Conservation (phyloP, 331 rosid genomes). For the Quercus lobata region DNA sequence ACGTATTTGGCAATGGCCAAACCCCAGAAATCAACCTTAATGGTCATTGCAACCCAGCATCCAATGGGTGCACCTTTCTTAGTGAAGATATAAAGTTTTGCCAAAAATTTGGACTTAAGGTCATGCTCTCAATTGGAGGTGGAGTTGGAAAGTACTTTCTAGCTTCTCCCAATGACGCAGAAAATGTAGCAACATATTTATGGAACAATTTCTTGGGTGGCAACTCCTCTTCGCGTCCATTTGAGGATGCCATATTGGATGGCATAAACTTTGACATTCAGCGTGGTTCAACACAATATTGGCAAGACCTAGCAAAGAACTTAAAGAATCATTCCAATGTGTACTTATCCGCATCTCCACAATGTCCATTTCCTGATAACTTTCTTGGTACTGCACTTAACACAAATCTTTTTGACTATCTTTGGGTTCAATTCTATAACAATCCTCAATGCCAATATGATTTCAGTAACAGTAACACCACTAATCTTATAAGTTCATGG, state of each 20-base stretch:
- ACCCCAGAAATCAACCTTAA: constrained; percentile 49
- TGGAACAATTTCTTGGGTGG: constrained; percentile 81
- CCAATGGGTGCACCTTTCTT: constrained; percentile 31
- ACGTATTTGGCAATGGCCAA: constrained; percentile 39
- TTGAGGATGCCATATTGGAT: constrained; percentile 58
- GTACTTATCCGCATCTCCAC: constrained; percentile 39
- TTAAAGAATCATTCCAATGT: constrained; percentile 19
- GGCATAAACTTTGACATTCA: constrained; percentile 57
- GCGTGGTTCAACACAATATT: constrained; percentile 4
- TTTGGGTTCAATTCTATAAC: constrained; percentile 44
- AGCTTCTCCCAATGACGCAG: constrained; percentile 44
- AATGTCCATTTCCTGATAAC: constrained; percentile 40
- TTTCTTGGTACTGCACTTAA: constrained; percentile 17
- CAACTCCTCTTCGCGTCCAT: constrained; percentile 40
- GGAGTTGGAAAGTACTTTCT: constrained; percentile 51
- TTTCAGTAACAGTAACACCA: constrained; percentile 6
- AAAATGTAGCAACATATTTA: constrained; percentile 37
- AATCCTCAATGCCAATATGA: constrained; percentile 32
- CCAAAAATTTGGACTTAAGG: constrained; percentile 30
- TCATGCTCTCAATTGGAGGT: constrained; percentile 56
- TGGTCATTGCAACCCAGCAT: constrained; percentile 49
- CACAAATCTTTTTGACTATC: constrained; percentile 29
- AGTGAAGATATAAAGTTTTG: constrained; percentile 27
- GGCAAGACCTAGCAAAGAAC: constrained; percentile 20
- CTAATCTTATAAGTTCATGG: constrained; percentile 26